phyloP scores from a whole-genome alignment of 1,139 yeast species.

The Yamadazyma spencermartinsiae region DNA sequence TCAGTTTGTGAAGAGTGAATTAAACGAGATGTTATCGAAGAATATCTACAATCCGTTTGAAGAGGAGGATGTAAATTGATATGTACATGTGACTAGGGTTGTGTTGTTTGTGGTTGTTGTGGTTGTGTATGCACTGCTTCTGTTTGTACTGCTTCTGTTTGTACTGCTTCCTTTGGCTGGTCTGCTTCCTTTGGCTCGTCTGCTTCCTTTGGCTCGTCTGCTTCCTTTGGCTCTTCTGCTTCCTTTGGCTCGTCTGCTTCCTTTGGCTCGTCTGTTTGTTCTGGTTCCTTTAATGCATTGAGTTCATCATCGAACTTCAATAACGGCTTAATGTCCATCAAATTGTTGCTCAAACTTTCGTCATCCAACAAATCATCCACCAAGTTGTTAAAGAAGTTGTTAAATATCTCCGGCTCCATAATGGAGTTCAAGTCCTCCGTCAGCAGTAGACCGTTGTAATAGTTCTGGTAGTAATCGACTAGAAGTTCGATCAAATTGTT shows the following conservation, averaged over 20 bases:
- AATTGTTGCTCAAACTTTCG: conserved; percentile 12
- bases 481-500: conserved; percentile 32
- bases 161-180: neutral
- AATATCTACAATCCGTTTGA: conserved; percentile 85
- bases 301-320: conserved; percentile 18
- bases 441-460: conserved; percentile 18
- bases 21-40: conserved; percentile 72
- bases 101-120: too few relatives aligned
- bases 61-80: conserved; percentile 47
- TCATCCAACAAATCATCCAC: conserved; percentile 16
- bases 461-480: conserved; percentile 33
- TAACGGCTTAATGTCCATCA: conserved; percentile 18
- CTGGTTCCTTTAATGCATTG: neutral
- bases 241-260: neutral
- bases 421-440: conserved; percentile 19
- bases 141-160: neutral
- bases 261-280: neutral
- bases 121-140: too few relatives aligned
- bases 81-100: neutral
- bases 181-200: neutral
- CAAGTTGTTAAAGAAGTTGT: conserved; percentile 38
- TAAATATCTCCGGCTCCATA: conserved; percentile 59
- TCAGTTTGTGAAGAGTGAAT: conserved; percentile 70
- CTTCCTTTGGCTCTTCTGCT: neutral
- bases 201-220: neutral